These are phyloP conservation scores for Helichrysum umbraculigerum DNA, from an alignment of 129 eudicot species.

Conservation along the genomic window DNA sequence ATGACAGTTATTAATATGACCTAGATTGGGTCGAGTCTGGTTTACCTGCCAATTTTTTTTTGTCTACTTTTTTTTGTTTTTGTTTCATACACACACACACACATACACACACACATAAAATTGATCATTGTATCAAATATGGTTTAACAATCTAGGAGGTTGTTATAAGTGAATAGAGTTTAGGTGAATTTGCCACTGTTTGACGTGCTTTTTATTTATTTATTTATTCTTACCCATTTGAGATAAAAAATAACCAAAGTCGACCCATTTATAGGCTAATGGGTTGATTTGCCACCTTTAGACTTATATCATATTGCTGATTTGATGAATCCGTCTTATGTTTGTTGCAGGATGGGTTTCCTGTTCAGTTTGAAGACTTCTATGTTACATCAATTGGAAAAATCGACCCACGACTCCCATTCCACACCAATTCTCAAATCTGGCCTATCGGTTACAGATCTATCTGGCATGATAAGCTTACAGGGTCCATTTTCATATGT, in stretches of 20 bases:
- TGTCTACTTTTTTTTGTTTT: neutral
- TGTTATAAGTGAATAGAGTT: conserved; percentile 8
- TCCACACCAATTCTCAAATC: conserved; percentile 58
- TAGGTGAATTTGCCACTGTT: neutral
- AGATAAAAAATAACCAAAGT: neutral
- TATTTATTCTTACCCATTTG: neutral
- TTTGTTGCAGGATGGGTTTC: conserved; percentile 63
- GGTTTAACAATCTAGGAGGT: neutral
- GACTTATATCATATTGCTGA: neutral
- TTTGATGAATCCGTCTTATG: neutral
- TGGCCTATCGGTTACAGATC: conserved; percentile 94
- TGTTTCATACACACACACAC: no score
- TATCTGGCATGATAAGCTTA: conserved; percentile 88
- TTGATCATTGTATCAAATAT: no score
- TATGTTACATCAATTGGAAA: conserved; percentile 62
- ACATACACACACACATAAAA: no score
- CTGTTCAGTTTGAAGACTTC: conserved; percentile 82
- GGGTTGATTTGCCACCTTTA: neutral
- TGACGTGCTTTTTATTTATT: neutral
- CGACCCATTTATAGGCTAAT: neutral
- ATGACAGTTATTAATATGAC: neutral
- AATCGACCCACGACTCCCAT: conserved; percentile 65
- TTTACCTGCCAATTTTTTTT: neutral
- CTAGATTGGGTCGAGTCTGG: neutral
- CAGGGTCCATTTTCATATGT: conserved; percentile 76